A percentile compares a stretch with the other conserved stretches of the same genome.
These are phyloP conservation scores for Melampsora americana DNA, from an alignment of 1,284 basidiomycete species.

Conservation along the genomic window DNA sequence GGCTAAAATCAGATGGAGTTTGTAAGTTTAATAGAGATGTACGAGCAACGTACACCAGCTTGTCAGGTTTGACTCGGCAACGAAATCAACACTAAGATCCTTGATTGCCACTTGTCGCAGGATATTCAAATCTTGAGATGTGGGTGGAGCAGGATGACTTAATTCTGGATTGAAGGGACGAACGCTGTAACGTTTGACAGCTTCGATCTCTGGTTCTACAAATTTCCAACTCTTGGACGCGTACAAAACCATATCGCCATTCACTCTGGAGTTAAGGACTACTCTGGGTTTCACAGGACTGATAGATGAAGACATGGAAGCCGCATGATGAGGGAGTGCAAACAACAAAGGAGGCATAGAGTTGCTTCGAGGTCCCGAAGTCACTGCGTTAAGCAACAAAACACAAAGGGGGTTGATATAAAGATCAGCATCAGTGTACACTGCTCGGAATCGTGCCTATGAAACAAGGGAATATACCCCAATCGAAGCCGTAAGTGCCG, in stretches of 20 bases:
- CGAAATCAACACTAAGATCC: slow-evolving; percentile 30
- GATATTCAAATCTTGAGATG: slow-evolving; percentile 10
- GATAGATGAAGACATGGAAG: slow-evolving; percentile 16
- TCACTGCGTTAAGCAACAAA: slow-evolving; percentile 1
- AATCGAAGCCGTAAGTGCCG: slow-evolving; percentile 36
- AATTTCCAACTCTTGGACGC: slow-evolving; percentile 17
- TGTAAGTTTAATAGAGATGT: not conserved
- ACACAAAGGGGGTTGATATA: not conserved
- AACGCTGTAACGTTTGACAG: slow-evolving; percentile 19
- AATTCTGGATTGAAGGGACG: slow-evolving; percentile 3
- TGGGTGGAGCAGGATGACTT: slow-evolving; percentile 15
- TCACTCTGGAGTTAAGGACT: slow-evolving; percentile 30
- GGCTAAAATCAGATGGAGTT: not conserved
- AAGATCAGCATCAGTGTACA: no score
- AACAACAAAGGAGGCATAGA: slow-evolving; percentile 24
- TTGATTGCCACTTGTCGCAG: slow-evolving; percentile 26
- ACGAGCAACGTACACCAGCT: slow-evolving; percentile 27
- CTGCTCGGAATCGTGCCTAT: no score
- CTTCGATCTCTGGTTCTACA: slow-evolving; percentile 16
- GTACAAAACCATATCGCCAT: slow-evolving; percentile 30
- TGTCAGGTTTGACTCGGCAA: slow-evolving; percentile 24
- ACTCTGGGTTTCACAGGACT: slow-evolving; percentile 23
- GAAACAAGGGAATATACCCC: slow-evolving; percentile 17
- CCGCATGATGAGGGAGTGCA: slow-evolving; percentile 39
- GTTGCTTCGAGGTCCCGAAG: slow-evolving; percentile 19